Evolutionary conservation across 768 basidiomycete species (phyloP), one percentile per base, ranked within the genome.

Genomic region (Cytidiella melzeri): DNA sequence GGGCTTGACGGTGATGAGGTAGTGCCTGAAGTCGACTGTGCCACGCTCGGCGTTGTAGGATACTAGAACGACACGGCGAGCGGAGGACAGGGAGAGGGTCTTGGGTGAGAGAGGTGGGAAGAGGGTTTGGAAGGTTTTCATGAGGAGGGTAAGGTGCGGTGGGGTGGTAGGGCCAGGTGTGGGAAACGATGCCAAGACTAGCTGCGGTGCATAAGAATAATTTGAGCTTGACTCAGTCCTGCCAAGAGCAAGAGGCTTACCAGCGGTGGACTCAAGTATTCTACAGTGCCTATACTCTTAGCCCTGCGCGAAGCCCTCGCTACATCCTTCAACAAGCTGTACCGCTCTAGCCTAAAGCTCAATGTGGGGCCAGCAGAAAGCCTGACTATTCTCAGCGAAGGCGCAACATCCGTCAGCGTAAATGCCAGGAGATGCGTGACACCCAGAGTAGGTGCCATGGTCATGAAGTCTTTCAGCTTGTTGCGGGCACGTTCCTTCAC

Each of bases 71-170:
- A 99, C 86, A 58, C 96, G 83, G 26, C 96, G 89, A 3, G 94
- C 94, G 26, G 91, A 87, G 45, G 94, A 86, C 44, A 92, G 81
- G 19, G 81, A 78, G 63, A 92, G 74, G 26, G 80, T 77, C 59
- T 87, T 76, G 1, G 90, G 90, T 10, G 89, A 75, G 41, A 99
- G 88, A 0, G 96, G 87, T 4, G 96, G 96, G 70, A 97, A 99
- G 52, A 99, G 73, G 25, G 90, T 85, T 66, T 98, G 96, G 70
- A 99, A 96, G 51, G 92, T 81, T 67, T 96, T 96, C 78, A 93
- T 86, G 61, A 98, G 78, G 50, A 98, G 84, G 30, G 90, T 77
- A 34, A 97, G 75, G 63, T 98, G 92, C 2, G 84, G 81, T 2
- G 91, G 86, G 2, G 85, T 85, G 20, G 71, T 75, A 2, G 87